Conservation (phyloP, 495 filamentous ascomycete species). For the Xylaria longipes region DNA sequence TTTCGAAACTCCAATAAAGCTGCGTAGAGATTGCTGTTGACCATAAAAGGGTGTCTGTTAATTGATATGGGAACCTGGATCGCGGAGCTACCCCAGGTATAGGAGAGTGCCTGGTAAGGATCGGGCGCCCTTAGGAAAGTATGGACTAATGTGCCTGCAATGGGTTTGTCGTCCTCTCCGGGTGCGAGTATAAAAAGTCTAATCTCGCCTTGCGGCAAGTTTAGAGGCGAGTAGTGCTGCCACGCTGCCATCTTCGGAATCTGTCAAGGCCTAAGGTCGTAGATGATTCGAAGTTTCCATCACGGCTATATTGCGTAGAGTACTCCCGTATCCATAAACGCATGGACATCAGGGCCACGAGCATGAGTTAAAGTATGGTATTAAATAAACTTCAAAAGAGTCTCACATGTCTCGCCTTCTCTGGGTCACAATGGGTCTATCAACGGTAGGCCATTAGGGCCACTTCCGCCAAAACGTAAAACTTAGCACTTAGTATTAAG, state of each 20-base stretch:
- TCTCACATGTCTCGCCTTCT: neutral
- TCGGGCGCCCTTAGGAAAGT: neutral
- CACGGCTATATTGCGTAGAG: neutral
- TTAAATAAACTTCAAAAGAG: neutral
- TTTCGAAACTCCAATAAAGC: neutral
- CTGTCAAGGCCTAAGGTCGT: neutral
- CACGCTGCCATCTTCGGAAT: neutral
- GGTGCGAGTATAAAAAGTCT: neutral
- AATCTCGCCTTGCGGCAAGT: neutral
- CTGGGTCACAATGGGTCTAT: neutral
- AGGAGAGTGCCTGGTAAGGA: neutral
- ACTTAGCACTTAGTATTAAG: too few species aligned
- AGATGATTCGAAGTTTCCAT: neutral
- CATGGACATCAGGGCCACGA: neutral
- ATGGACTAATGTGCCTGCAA: neutral
- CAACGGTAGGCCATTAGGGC: too few species aligned
- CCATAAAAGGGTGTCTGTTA: neutral
- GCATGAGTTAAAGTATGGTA: neutral
- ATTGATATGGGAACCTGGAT: neutral
- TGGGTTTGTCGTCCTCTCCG: neutral
- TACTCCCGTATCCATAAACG: neutral
- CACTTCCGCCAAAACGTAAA: too few species aligned
- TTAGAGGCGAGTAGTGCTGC: neutral
- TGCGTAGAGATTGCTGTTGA: neutral
- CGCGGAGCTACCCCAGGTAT: constrained; percentile 3